Evolutionary conservation across 257 asterid species (phyloP), one percentile per base, ranked within the genome.

Genomic region (Solanum corneliomulleri): DNA sequence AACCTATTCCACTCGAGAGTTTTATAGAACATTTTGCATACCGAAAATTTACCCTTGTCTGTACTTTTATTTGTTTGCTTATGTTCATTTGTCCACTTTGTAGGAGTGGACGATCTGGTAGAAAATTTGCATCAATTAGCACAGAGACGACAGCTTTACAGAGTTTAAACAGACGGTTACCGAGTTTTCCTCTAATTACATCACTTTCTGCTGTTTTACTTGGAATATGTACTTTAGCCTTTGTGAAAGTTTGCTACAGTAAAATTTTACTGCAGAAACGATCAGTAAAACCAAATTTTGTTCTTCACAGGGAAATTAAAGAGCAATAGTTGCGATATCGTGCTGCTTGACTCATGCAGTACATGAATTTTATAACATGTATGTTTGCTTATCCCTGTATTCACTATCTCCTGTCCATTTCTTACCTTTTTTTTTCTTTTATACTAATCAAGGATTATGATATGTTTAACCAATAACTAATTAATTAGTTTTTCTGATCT

Each of bases 81-180:
- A 37, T 27, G 81, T 0, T 13, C 85, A 14, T 90, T 86, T 42
- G 74, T 60, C 66, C 45, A 83, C 88, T 90, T n/a, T 87, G 75
- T 62, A 95, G 99, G 94, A 90, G 91, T 87, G 92, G 89, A 84
- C 92, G 89, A 89, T 86, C 94, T 68, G 95, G 96, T 31, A 92
- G 91, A 90, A 90, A 91, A 91, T 96, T 96, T 90, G 99, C 98
- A 85, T 95, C 99, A 64, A 88, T 95, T 81, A 85, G 95, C 88
- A 56, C 85, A 6, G 91, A 86, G 75, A 84, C 94, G 49, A 84
- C 96, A 23, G 87, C 89, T 29, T 47, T 90, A n/a, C 88, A 89
- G 89, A 85, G 90, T 72, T 89, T 64, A 87, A 77, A 76, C 76
- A 89, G 72, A 84, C 88, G 90, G 69, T 86, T 47, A 44, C 90